A percentile compares a stretch with the other conserved stretches of the same genome.
phyloP scores from a whole-genome alignment of 495 filamentous ascomycete genomes.

The Penicillium parvum region DNA sequence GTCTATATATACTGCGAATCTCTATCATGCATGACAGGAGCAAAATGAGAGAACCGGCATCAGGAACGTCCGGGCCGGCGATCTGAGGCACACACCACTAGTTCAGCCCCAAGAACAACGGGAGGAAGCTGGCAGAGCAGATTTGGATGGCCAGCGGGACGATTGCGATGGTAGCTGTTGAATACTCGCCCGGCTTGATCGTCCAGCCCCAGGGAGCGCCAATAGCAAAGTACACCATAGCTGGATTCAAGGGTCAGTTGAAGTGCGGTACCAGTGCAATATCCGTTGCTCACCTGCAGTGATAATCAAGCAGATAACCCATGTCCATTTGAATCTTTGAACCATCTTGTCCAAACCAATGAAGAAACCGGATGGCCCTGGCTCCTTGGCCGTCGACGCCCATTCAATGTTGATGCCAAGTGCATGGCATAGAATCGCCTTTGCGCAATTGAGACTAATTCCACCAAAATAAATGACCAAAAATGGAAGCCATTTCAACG shows the following conservation, averaged over 20 bases:
- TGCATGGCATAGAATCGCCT: slow-evolving; percentile 65
- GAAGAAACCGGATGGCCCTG: slow-evolving; percentile 24
- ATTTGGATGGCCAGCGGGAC: slow-evolving; percentile 34
- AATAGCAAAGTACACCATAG: slow-evolving; percentile 8
- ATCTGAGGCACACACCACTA: no score
- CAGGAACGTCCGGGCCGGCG: no score
- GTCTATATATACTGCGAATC: no score
- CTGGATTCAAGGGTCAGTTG: slow-evolving; percentile 8
- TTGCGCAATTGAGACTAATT: slow-evolving; percentile 62
- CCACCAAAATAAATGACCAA: slow-evolving; percentile 68
- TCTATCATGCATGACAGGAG: no score
- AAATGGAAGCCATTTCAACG: slow-evolving; percentile 35
- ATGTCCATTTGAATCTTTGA: slow-evolving; percentile 33
- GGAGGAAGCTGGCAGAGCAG: slow-evolving; percentile 7
- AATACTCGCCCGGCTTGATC: slow-evolving; percentile 28
- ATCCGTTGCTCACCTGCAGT: slow-evolving; percentile 28
- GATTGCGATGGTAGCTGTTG: slow-evolving; percentile 20
- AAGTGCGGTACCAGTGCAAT: slow-evolving; percentile 15
- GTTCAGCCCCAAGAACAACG: slow-evolving; percentile 5
- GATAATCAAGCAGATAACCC: slow-evolving; percentile 23
- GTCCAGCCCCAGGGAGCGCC: slow-evolving; percentile 29
- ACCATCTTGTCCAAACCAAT: slow-evolving; percentile 29
- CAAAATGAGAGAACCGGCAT: no score
- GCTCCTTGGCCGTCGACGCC: slow-evolving; percentile 65
- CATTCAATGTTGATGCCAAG: slow-evolving; percentile 71